Evolutionary conservation across 768 basidiomycete species (phyloP).

Genomic region (Lactarius deliciosus): DNA sequence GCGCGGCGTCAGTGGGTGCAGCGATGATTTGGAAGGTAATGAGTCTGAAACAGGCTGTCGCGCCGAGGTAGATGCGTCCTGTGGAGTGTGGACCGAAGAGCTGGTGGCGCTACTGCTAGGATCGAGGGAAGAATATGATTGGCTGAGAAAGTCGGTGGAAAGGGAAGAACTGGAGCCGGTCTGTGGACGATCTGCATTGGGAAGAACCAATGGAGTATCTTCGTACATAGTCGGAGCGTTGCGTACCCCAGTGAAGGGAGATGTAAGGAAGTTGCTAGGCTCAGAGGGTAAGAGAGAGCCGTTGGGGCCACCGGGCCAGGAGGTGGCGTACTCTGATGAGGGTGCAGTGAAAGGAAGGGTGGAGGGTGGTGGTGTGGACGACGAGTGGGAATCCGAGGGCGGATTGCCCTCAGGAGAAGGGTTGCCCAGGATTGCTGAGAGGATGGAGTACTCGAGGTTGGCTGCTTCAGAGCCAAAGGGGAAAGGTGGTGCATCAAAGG

Average conservation of each 20-base stretch:
- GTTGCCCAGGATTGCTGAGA: conserved; percentile 81
- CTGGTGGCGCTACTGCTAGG: conserved; percentile 13
- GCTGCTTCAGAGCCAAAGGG: conserved; percentile 87
- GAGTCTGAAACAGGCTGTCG: conserved; percentile 3
- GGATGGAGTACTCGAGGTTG: conserved; percentile 92
- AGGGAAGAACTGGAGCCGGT: conserved; percentile 9
- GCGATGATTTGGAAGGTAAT: conserved; percentile 14
- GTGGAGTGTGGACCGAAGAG: conserved; percentile 10
- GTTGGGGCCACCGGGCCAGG: conserved; percentile 19
- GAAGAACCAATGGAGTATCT: conserved; percentile 1
- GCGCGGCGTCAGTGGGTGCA: conserved; percentile 28
- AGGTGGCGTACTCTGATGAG: conserved; percentile 18
- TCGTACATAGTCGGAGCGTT: conserved; percentile 18
- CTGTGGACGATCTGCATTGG: conserved; percentile 13
- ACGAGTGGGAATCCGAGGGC: conserved; percentile 29
- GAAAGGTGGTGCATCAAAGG: conserved; percentile 55
- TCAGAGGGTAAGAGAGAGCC: conserved; percentile 15
- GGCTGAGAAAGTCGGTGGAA: conserved; percentile 25
- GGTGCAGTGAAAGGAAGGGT: conserved; percentile 13
- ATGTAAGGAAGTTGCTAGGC: conserved; percentile 16
- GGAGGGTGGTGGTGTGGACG: conserved; percentile 24
- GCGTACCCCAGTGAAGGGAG: conserved; percentile 16
- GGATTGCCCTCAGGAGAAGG: conserved; percentile 27
- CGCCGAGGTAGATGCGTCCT: conserved; percentile 9
- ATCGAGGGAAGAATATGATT: conserved; percentile 11